Conservation (phyloP, 805 yeast genomes). For the Saccharomycopsis guyanensis region DNA sequence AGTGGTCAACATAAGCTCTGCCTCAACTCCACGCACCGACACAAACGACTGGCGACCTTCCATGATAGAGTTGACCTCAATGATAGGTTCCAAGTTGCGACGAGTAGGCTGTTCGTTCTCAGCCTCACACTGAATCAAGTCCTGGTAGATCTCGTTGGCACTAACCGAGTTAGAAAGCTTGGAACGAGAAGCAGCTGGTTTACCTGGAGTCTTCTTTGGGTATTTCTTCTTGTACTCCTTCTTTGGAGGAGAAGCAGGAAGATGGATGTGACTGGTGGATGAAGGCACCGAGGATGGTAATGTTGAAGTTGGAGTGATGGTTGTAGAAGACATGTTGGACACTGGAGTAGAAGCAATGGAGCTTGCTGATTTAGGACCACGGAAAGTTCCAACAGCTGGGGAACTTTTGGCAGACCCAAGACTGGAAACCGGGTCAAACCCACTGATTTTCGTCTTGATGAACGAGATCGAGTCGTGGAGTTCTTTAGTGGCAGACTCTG, state of each 20-base stretch:
- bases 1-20: constrained; percentile 16
- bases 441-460: constrained; percentile 5
- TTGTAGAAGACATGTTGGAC: not conserved
- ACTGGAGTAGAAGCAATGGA: not conserved
- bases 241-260: not conserved
- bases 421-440: constrained; percentile 13
- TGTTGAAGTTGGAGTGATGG: not conserved
- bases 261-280: not conserved
- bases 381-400: not conserved
- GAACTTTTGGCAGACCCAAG: not conserved
- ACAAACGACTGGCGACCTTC: constrained; percentile 11
- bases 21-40: constrained; percentile 18
- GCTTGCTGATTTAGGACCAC: too few species aligned
- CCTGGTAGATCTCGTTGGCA: constrained; percentile 1
- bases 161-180: constrained; percentile 5
- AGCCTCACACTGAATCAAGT: not conserved
- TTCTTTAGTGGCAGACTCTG: not conserved
- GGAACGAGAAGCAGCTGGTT: not conserved
- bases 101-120: not conserved
- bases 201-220: not conserved
- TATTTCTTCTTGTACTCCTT: not conserved
- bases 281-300: not conserved
- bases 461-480: constrained; percentile 6
- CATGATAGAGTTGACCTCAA: constrained; percentile 16
- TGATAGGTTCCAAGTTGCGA: constrained; percentile 14